Percentiles rank a stretch among this genome's conserved stretches.
Evolutionary conservation across 805 yeast species (phyloP).

Genomic region (Yamadazyma akitaensis): DNA sequence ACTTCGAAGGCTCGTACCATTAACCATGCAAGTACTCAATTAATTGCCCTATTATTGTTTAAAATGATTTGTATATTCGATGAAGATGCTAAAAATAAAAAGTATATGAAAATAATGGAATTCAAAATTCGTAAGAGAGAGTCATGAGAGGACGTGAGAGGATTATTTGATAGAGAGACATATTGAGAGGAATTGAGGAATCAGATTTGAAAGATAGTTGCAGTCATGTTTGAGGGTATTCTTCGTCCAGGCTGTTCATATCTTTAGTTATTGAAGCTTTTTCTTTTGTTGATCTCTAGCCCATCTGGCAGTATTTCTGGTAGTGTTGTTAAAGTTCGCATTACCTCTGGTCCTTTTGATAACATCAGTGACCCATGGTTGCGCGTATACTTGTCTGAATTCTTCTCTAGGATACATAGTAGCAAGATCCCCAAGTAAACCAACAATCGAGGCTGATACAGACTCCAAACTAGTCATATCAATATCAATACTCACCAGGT

Average conservation of each 20-base stretch:
- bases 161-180: background rate
- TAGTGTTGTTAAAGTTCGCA: constrained; percentile 55
- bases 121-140: constrained; percentile 9
- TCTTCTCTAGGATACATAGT: constrained; percentile 80
- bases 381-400: constrained; percentile 60
- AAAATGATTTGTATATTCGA: background rate
- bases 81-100: constrained; percentile 2
- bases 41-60: background rate
- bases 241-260: background rate
- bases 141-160: constrained; percentile 15
- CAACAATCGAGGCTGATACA: constrained; percentile 80
- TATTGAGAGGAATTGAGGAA: constrained; percentile 17
- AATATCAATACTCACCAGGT: constrained; percentile 55
- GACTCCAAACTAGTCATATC: constrained; percentile 61
- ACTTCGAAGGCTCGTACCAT: too few relatives aligned
- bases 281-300: constrained; percentile 82
- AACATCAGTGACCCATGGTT: constrained; percentile 76
- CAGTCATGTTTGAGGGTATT: background rate
- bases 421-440: constrained; percentile 89
- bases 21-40: background rate
- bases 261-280: background rate
- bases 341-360: constrained; percentile 71
- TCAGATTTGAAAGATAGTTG: background rate
- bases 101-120: too few relatives aligned
- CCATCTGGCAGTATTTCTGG: constrained; percentile 95